Evolutionary conservation across 257 asterid species (phyloP), one percentile per base, ranked within the genome.

Genomic region (Rauvolfia tetraphylla): DNA sequence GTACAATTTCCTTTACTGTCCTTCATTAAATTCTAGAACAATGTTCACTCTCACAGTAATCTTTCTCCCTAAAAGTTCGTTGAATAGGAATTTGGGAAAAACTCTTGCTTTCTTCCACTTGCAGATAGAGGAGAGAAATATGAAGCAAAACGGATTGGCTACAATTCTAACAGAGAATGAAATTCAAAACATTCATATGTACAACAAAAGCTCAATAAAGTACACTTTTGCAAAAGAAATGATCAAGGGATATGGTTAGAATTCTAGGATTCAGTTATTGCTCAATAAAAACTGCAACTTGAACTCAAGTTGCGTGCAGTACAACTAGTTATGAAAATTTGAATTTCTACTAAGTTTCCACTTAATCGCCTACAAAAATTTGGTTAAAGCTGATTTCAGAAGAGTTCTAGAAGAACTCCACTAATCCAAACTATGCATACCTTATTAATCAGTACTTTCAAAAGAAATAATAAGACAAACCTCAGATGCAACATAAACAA

Each of bases 401-500:
- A 65, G 48, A 65, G 33, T 34, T 33, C 44, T 10, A 34, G 41
- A 29, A n/a, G 22, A 12, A 58, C 38, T 20, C 42, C 17, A 51
- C 66, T 39, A 66, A 14, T 53, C 25, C 39, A 65, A 38, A 54
- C 7, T n/a, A 33, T 5, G 18, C 17, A 7, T 18, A 68, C 33
- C 59, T 44, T 57, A 27, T 66, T 3, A n/a, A 67, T 57, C 53
- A 2, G 13, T 57, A 44, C 58, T 67, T 51, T 54, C 5, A 22
- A n/a, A 41, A 42, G 23, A 29, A 27, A 3, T 27, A 17, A 58
- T 66, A 7, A 79, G 72, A 79, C 89, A 76, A 81, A 90, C 98
- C 99, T 95, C 99, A 80, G 99, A 95, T 80, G 99, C 99, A 74
- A 95, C 99, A 72, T 95, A 95, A 81, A 95, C 99, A 76, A 90